Base-by-base conservation (phyloP, 1,139 yeast species). In the Saccharomyces uvarum region DNA sequence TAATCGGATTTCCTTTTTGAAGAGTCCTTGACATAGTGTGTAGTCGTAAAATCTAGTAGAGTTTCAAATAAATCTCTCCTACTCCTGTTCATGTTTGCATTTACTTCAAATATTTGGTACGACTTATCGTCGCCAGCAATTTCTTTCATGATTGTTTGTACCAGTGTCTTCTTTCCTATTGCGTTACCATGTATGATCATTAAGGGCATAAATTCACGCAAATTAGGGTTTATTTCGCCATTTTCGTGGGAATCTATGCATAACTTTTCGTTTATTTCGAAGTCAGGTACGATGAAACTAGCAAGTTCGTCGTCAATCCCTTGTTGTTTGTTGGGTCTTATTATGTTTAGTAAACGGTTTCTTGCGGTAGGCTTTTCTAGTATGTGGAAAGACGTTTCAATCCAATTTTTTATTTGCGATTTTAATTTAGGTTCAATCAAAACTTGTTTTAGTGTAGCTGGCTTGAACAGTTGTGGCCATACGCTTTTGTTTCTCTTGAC, bases 1-100 rank as follows among this genome's bases (percentile, higher is more conserved):
- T 81, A 78, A 57, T 81, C 84, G 52, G 69, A 68, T 31, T 63
- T 72, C 44, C 44, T 38, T 16, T 38, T 38, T 4, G 44, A 38
- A 21, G 44, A 38, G 48, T 74, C 74, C 64, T 86, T 89, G 0
- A 93, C 93, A 51, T 87, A 73, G 57, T 89, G 93, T 0, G 96
- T 86, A 2, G 96, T 91, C 55, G 95, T 84, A 55, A 89, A 78
- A 63, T 95, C 98, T 53, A 80, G 84, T 49, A 93, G 74, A 41
- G 78, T 79, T 28, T 82, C 79, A 56, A 77, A 73, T 21, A 91
- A 78, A 58, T 88, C 93, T 63, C 82, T 86, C 48, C 86, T 80
- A 0, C 93, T 81, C 62, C 98, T 75, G 46, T 81, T 75, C 62
- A 81, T 84, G 11, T 91, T 82, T 0, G 93, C 75, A 66, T 88